Conservation (phyloP, 257 asterid species). For the Rubia yunnanensis region DNA sequence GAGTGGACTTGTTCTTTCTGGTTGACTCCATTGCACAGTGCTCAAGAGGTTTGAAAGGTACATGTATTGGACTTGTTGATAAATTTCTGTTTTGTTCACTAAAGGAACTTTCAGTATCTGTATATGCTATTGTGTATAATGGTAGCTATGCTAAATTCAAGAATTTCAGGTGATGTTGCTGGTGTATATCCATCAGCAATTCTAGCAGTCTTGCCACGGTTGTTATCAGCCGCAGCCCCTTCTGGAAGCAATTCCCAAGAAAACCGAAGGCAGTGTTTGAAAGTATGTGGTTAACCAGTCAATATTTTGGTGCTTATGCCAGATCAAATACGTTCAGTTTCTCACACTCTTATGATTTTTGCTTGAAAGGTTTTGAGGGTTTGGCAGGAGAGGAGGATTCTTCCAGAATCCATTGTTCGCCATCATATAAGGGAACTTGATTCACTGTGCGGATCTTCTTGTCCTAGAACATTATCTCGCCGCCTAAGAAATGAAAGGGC, state of each 20-base stretch:
- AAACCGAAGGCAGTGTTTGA: constrained; percentile 84
- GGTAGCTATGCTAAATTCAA: constrained; percentile 14
- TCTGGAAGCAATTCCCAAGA: constrained; percentile 67
- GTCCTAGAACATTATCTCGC: constrained; percentile 44
- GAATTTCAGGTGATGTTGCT: constrained; percentile 58
- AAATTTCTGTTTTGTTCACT: not conserved
- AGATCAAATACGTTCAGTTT: not conserved
- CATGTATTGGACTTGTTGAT: not conserved
- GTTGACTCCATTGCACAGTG: constrained; percentile 79
- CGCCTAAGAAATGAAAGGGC: constrained; percentile 71
- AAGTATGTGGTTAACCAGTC: constrained; percentile 35
- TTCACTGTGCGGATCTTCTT: constrained; percentile 56
- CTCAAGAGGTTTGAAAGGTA: constrained; percentile 79
- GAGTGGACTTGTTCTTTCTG: constrained; percentile 78
- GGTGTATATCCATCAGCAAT: constrained; percentile 72
- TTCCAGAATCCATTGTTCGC: constrained; percentile 69
- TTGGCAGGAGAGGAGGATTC: constrained; percentile 82
- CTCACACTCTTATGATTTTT: constrained; percentile 5
- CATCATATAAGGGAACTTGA: constrained; percentile 84
- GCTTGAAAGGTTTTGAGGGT: constrained; percentile 74
- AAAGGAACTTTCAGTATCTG: not conserved
- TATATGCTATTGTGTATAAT: not conserved
- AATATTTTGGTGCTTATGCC: not conserved
- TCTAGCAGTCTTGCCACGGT: constrained; percentile 66
- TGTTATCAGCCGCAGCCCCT: constrained; percentile 85